phyloP scores from a whole-genome alignment of 768 basidiomycete species.

The Russula sp. region DNA sequence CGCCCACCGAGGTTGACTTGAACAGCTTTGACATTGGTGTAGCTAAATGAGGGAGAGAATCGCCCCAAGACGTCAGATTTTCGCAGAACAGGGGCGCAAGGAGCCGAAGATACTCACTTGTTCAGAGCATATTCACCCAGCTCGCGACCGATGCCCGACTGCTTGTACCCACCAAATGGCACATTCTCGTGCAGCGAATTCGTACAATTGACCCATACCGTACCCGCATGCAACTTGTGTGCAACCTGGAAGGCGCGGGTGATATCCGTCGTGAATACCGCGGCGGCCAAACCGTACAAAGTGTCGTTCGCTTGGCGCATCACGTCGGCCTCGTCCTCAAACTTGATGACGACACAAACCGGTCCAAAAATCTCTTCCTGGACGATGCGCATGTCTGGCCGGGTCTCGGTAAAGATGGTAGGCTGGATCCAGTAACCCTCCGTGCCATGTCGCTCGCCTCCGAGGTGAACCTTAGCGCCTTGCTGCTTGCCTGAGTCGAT shows the following conservation, averaged over 20 bases:
- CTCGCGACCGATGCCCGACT: conserved; percentile 66
- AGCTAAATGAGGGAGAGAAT: conserved; percentile 12
- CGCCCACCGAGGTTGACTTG: conserved; percentile 26
- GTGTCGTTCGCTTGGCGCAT: conserved; percentile 81
- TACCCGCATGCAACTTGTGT: conserved; percentile 76
- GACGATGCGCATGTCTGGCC: conserved; percentile 55
- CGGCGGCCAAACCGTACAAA: conserved; percentile 80
- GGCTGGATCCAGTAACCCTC: conserved; percentile 64
- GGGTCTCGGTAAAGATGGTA: conserved; percentile 58
- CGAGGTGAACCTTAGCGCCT: conserved; percentile 56
- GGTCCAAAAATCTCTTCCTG: conserved; percentile 64
- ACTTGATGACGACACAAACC: conserved; percentile 65
- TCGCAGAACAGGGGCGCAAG: background rate
- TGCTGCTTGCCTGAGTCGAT: conserved; percentile 57
- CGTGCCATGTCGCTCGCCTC: conserved; percentile 51
- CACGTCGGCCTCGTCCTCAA: conserved; percentile 54
- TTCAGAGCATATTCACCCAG: conserved; percentile 50
- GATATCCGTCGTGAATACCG: conserved; percentile 81
- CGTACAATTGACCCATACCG: conserved; percentile 60
- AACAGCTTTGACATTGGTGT: conserved; percentile 27
- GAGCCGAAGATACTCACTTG: conserved; percentile 31
- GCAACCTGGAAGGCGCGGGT: conserved; percentile 69
- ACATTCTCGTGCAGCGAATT: conserved; percentile 44
- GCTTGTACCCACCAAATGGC: conserved; percentile 69
- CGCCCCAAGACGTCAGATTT: background rate